phyloP scores from a whole-genome alignment of 371 early-diverging fungal genomes.

The Dinochytrium kinnereticum region DNA sequence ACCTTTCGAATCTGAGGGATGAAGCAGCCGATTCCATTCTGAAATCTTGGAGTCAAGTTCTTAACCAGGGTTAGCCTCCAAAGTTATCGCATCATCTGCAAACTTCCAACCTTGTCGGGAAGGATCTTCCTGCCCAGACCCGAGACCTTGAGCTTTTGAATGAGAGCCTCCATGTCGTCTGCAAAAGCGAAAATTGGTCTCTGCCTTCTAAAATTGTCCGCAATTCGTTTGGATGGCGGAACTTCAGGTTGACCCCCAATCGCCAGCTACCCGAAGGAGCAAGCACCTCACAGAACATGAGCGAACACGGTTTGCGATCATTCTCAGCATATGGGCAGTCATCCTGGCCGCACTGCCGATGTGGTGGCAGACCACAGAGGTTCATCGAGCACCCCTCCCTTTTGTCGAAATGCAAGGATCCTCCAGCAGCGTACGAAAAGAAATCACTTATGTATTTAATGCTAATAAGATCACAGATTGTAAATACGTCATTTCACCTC shows the following conservation, averaged over 20 bases:
- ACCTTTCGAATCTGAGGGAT: slow-evolving; percentile 47
- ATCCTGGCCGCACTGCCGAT: slow-evolving; percentile 80
- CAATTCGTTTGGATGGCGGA: too few relatives aligned
- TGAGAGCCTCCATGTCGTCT: slow-evolving; percentile 19
- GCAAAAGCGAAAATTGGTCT: slow-evolving; percentile 9
- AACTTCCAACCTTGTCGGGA: slow-evolving; percentile 37
- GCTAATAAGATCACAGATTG: background rate
- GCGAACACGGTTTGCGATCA: background rate
- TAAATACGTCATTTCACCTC: background rate
- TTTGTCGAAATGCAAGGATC: slow-evolving; percentile 52
- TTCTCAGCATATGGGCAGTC: slow-evolving; percentile 39
- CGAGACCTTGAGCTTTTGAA: slow-evolving; percentile 36
- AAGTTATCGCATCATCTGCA: background rate
- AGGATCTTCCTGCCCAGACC: slow-evolving; percentile 39
- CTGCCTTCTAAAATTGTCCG: too few relatives aligned
- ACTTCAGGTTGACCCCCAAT: too few relatives aligned
- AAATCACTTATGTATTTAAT: too few relatives aligned
- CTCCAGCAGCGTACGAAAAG: slow-evolving; percentile 66
- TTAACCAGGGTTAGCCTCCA: slow-evolving; percentile 5
- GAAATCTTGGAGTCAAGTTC: slow-evolving; percentile 35
- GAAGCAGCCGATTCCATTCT: slow-evolving; percentile 46
- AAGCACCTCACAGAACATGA: background rate
- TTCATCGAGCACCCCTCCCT: slow-evolving; percentile 87
- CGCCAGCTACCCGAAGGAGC: background rate
- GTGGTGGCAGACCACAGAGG: slow-evolving; percentile 92